Evolutionary conservation across 2,329 filamentous ascomycete species (phyloP).

Genomic region (Teratosphaeria zuluensis): DNA sequence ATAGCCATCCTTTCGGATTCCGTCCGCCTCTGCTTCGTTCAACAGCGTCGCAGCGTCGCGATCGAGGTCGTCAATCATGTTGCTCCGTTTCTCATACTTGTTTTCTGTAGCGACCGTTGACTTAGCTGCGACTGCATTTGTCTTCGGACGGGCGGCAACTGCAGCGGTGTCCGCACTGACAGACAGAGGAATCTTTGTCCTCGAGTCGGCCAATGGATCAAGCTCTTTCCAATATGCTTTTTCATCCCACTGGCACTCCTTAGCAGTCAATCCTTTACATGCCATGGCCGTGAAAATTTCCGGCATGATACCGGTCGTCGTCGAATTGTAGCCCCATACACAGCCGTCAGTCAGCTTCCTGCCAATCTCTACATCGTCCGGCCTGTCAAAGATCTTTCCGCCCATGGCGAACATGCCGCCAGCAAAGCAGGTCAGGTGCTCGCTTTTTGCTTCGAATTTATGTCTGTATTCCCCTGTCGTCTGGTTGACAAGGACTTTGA

Average conservation of each 20-base stretch:
- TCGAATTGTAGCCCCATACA: constrained; percentile 44
- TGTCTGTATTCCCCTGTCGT: constrained; percentile 28
- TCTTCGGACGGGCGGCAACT: not conserved
- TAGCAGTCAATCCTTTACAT: constrained; percentile 25
- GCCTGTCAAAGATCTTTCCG: constrained; percentile 42
- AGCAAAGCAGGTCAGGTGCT: constrained; percentile 45
- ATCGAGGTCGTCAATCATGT: not conserved
- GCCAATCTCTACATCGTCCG: constrained; percentile 40
- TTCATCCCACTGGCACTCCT: constrained; percentile 35
- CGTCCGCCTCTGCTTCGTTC: not conserved
- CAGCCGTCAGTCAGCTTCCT: constrained; percentile 45
- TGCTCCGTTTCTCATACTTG: not conserved
- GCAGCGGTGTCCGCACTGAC: not conserved
- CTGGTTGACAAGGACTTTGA: constrained; percentile 32
- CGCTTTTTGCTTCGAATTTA: constrained; percentile 33
- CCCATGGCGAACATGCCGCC: constrained; percentile 48
- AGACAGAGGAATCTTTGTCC: constrained; percentile 1
- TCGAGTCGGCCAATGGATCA: constrained; percentile 20
- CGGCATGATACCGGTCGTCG: constrained; percentile 45
- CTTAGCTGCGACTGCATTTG: not conserved
- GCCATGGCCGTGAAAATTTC: constrained; percentile 36
- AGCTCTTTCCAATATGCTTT: constrained; percentile 35
- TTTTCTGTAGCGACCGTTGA: not conserved
- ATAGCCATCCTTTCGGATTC: not conserved
- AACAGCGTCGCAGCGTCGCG: not conserved